Base-by-base conservation (phyloP, 1,139 yeast genomes). In the Kluyveromyces sp. region DNA sequence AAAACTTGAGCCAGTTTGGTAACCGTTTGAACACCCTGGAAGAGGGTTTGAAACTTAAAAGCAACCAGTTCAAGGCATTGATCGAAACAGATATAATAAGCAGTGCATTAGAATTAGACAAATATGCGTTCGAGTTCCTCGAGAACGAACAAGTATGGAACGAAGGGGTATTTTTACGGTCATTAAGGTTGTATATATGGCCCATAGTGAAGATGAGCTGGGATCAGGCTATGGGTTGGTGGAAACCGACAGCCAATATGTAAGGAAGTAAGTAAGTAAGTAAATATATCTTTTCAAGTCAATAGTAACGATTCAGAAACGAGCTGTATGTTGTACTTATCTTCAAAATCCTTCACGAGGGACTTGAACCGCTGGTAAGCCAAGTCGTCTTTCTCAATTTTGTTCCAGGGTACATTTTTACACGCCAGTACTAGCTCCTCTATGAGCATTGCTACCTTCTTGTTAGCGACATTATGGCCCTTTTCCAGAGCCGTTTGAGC, bases 1-100 rank as follows among this genome's bases (percentile, higher is more conserved):
- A 84, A 37, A 78, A 83, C 48, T 74, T 84, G 51, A 74, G 77
- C 45, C 64, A 72, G 29, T 75, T 76, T 71, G 67, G 73, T 58
- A 45, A 66, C 53, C 65, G 74, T 60, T 60, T 75, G 60, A 55
- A 65, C n/a, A 55, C 61, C 2, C 53, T 72, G 46, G 72, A 70
- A 49, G 25, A 26, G n/a, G 30, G 34, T 26, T 41, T 41, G 6
- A 41, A 41, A 30, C 10, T 25, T 21, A 48, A 49, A 48, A 36
- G 39, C 44, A 41, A 38, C 32, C 38, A 40, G 43, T 26, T 41
- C 36, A 31, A 27, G 31, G 53, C 66, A 39, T 60, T 67, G 50
- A 46, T 59, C 15, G 48, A 67, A 7, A 60, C 66, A 3, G 58
- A 64, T 4, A 67, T 64, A 45, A 36, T 67, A 10, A 70, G 66